Base-by-base conservation (phyloP, 202 grass and related monocot genomes). In the Panicum hallii region DNA sequence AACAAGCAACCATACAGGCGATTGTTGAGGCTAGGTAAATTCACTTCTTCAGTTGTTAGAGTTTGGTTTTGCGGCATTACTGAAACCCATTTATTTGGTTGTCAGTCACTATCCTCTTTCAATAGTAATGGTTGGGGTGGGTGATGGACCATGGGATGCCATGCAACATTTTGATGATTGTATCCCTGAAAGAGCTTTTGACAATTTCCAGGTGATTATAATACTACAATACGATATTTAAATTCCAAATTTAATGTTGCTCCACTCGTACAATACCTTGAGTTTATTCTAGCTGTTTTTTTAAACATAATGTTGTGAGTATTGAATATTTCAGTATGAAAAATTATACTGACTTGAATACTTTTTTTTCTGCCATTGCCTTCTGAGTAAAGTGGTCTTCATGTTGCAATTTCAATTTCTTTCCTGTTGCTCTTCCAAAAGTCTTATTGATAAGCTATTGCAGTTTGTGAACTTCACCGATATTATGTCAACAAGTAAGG, bases 381-480 rank as follows among this genome's bases (percentile, higher is more conserved):
- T 86, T 79, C 48, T 87, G 76, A 85, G 38, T 74, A 77, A 71
- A 87, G 72, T 66, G 62, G 67, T 67, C 11, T 70, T 73, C 55
- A 28, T 72, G 22, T 43, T 61, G 20, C 30, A 20, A 44, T 80
- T 84, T 79, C 47, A 19, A 63, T 85, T 85, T 87, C 43, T 60
- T 0, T 5, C 46, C 9, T 42, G 13, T 62, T 83, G 23, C 8
- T 38, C 61, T 56, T 47, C 2, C 62, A 58, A 30, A 14, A 70
- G 1, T 26, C 50, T 65, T 64, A 74, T 28, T 70, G 28, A 49
- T 80, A 65, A 63, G 61, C 44, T 78, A n/a, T 57, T 77, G 86
- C 84, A 99, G 96, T 99, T 99, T 87, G 93, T 99, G 61, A 95
- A 99, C 86, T 95, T 99, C 43, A 99, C 93, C 73, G 84, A 61